phyloP scores from a whole-genome alignment of 2,329 filamentous ascomycete genomes.

The Sclerotiophoma versabilis region DNA sequence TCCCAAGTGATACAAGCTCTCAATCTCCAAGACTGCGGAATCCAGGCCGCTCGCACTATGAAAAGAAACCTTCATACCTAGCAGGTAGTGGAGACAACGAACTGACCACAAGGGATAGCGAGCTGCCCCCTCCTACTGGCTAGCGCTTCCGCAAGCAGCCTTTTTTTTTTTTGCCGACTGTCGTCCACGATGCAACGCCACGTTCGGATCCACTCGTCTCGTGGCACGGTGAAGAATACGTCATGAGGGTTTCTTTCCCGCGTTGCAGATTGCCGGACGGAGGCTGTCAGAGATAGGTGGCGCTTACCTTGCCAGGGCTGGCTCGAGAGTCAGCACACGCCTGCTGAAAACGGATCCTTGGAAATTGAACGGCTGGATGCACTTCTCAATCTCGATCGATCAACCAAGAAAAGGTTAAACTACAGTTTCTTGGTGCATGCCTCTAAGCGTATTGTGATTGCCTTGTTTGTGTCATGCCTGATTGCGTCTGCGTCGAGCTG shows the following conservation, averaged over 20 bases:
- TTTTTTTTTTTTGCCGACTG: slow-evolving; percentile 29
- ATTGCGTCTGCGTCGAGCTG: slow-evolving; percentile 15
- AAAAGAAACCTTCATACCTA: slow-evolving; percentile 14
- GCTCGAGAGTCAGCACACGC: slow-evolving; percentile 5
- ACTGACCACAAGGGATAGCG: slow-evolving; percentile 28
- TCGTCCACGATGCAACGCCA: slow-evolving; percentile 43
- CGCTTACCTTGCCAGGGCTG: slow-evolving; percentile 22
- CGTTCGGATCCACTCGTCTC: slow-evolving; percentile 48
- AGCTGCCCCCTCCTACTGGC: slow-evolving; percentile 11
- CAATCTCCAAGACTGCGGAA: not conserved
- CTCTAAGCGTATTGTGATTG: slow-evolving; percentile 16
- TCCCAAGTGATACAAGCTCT: not conserved
- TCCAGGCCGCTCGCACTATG: slow-evolving; percentile 2
- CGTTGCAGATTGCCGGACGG: slow-evolving; percentile 43
- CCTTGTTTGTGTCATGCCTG: slow-evolving; percentile 18
- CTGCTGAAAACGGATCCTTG: slow-evolving; percentile 22
- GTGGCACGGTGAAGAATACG: slow-evolving; percentile 43
- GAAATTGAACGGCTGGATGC: slow-evolving; percentile 30
- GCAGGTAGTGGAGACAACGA: slow-evolving; percentile 18
- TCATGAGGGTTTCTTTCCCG: slow-evolving; percentile 45
- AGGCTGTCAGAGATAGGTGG: slow-evolving; percentile 38
- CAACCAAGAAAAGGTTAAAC: slow-evolving; percentile 20
- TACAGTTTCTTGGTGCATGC: not conserved
- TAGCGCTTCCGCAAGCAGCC: slow-evolving; percentile 19
- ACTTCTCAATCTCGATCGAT: slow-evolving; percentile 37